Conservation (phyloP, 495 filamentous ascomycete species). For the Baudoinia panamericana region DNA sequence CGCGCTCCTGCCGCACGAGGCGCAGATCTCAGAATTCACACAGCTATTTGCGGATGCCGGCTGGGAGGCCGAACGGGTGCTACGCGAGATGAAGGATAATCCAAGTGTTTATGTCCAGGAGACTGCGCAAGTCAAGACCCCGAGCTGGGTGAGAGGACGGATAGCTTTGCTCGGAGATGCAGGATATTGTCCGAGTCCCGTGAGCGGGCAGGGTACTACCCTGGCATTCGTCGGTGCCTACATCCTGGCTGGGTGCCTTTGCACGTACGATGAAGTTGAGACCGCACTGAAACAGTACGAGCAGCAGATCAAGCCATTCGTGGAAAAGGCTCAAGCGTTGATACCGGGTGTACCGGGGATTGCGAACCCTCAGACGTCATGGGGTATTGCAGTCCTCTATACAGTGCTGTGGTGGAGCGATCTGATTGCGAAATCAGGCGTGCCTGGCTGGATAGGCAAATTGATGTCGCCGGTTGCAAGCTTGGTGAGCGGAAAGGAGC, state of each 20-base stretch:
- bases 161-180: slow-evolving; percentile 26
- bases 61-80: slow-evolving; percentile 8
- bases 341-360: slow-evolving; percentile 12
- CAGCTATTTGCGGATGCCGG: slow-evolving; percentile 5
- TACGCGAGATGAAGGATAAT: slow-evolving; percentile 7
- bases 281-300: slow-evolving; percentile 14
- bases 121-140: slow-evolving; percentile 18
- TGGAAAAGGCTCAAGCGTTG: slow-evolving; percentile 7
- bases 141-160: slow-evolving; percentile 18
- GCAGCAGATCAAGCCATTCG: slow-evolving; percentile 14
- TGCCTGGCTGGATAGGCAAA: background rate
- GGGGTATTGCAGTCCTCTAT: slow-evolving; percentile 1
- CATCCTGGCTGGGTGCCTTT: slow-evolving; percentile 26
- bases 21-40: slow-evolving; percentile 6
- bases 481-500: too few species aligned
- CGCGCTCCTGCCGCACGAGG: background rate
- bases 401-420: slow-evolving; percentile 1
- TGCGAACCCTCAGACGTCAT: slow-evolving; percentile 8
- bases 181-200: slow-evolving; percentile 18
- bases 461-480: too few species aligned
- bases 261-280: slow-evolving; percentile 4
- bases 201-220: slow-evolving; percentile 25
- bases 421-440: background rate
- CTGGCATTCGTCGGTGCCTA: slow-evolving; percentile 23
- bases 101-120: slow-evolving; percentile 17